Conservation (phyloP, 352 stramenopile genomes). For the Pythium apleroticum region DNA sequence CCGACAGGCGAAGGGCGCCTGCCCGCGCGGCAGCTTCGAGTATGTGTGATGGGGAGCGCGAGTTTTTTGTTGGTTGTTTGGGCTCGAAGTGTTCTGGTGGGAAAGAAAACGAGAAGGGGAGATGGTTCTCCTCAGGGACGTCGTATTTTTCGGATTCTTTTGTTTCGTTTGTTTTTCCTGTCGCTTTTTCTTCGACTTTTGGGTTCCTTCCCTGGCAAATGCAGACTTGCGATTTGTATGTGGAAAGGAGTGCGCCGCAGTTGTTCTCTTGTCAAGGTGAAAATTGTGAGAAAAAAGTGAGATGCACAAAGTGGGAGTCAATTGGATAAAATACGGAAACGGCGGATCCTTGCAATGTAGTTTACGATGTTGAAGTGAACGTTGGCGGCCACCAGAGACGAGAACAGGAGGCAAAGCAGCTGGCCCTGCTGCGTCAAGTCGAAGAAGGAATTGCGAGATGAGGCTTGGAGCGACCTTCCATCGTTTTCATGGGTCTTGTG, state of each 20-base stretch:
- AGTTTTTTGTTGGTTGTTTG: neutral
- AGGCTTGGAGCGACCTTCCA: constrained; percentile 24
- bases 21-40: constrained; percentile 26
- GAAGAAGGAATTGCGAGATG: constrained; percentile 19
- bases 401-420: neutral
- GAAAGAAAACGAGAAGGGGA: constrained; percentile 24
- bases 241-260: neutral
- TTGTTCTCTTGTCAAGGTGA: neutral
- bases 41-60: constrained; percentile 23
- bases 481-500: constrained; percentile 1
- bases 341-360: constrained; percentile 5
- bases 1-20: neutral
- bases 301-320: constrained; percentile 5
- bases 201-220: constrained; percentile 5
- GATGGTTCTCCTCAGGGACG: constrained; percentile 22
- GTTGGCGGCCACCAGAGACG: neutral
- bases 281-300: constrained; percentile 14
- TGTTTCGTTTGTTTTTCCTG: constrained; percentile 6
- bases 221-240: constrained; percentile 11
- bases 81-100: neutral
- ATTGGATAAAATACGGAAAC: constrained; percentile 30
- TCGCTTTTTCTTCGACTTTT: constrained; percentile 1
- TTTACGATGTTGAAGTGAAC: constrained; percentile 34
- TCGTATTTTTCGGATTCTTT: constrained; percentile 20
- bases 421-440: constrained; percentile 23